Base-by-base conservation (phyloP, 345 rosid genomes). In the Ceriops decandra region DNA sequence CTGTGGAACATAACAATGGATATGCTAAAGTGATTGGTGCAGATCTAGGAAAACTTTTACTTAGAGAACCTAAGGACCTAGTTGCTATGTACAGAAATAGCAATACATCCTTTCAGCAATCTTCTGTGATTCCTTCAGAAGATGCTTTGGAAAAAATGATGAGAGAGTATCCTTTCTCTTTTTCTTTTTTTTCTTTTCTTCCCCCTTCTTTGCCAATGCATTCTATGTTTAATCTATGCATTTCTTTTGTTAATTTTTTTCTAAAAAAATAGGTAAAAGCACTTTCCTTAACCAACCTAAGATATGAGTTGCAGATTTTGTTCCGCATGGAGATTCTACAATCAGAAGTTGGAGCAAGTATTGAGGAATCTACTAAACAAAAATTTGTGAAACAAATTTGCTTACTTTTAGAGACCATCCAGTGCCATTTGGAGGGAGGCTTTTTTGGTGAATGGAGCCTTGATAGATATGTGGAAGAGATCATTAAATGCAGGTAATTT, bases 381-480 rank as follows among this genome's bases (percentile, higher is more conserved):
- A 95, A 87, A 79, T 90, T 90, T 74, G 87, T 87, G 27, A 90
- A 84, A 81, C 89, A 95, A 60, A 90, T 95, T 62, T 87, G 97
- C 87, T 71, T 66, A 63, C 81, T 88, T 54, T 69, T 95, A 56
- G 98, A 91, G 80, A 79, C 82, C 70, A 83, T 91, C 49, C 98
- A 86, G 60, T 90, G 90, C 71, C 88, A 86, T 73, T 83, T 91
- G 54, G 87, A 88, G 62, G 93, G 96, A 57, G 97, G 91, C 54
- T 91, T 91, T 82, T 95, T 95, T 65, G 91, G 93, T 57, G 96
- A 91, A 65, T 91, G 98, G 99, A 91, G 87, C 81, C 88, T 95
- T 68, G 87, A 86, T 66, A 82, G 83, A 72, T 95, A 95, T 72
- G 90, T 88, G 57, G 92, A 62, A 69, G 88, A 86, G 79, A 84